Conservation (phyloP, 768 basidiomycete genomes). For the Gymnopilus dilepis region DNA sequence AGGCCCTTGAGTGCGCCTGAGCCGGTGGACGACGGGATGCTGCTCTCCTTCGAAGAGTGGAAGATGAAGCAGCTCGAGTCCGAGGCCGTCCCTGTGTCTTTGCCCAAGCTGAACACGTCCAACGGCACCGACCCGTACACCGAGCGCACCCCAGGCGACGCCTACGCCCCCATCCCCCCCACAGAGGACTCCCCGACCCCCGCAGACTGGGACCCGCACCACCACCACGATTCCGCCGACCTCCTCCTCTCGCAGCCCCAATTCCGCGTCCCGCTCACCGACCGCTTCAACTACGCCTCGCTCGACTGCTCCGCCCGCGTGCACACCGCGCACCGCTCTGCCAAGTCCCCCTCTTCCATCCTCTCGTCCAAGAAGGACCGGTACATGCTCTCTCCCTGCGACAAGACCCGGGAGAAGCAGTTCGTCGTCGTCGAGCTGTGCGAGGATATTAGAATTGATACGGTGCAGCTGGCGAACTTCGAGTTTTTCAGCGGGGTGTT, state of each 20-base stretch:
- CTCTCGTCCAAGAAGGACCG: conserved; percentile 88
- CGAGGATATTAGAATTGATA: conserved; percentile 96
- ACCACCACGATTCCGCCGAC: conserved; percentile 18
- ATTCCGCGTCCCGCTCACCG: conserved; percentile 69
- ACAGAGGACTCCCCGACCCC: conserved; percentile 1
- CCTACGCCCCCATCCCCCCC: conserved; percentile 7
- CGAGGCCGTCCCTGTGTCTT: conserved; percentile 42
- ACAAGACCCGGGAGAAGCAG: conserved; percentile 58
- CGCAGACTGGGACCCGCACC: background rate
- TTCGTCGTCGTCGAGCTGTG: conserved; percentile 96
- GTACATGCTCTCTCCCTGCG: conserved; percentile 97
- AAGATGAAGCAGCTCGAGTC: conserved; percentile 65
- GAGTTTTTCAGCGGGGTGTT: conserved; percentile 99
- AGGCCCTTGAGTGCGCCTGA: conserved; percentile 56
- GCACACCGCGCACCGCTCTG: conserved; percentile 78
- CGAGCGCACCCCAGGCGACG: conserved; percentile 12
- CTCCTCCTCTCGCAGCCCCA: conserved; percentile 11
- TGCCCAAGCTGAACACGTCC: conserved; percentile 27
- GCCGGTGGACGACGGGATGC: conserved; percentile 60
- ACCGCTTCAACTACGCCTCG: conserved; percentile 95
- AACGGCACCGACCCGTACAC: conserved; percentile 26
- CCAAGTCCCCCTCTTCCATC: conserved; percentile 84
- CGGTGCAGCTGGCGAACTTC: conserved; percentile 94
- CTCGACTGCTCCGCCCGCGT: conserved; percentile 93
- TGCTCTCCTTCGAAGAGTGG: conserved; percentile 90